phyloP scores from a whole-genome alignment of 805 yeast genomes.

The Cyberlindnera samutprakarnensis region DNA sequence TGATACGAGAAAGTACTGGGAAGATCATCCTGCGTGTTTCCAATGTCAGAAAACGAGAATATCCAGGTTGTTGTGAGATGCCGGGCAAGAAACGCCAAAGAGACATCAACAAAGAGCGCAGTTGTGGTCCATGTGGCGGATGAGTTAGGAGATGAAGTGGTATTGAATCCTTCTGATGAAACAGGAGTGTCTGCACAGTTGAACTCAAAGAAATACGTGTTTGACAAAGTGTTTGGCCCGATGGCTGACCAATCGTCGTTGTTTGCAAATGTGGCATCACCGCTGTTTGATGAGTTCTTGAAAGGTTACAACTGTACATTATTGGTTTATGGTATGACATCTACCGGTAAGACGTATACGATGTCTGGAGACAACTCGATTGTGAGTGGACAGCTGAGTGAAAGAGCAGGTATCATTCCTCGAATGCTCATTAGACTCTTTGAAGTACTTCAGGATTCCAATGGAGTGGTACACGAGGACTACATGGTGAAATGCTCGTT shows the following conservation, averaged over 20 bases:
- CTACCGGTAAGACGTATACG: slow-evolving; percentile 80
- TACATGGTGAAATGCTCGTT: slow-evolving; percentile 70
- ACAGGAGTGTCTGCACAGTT: slow-evolving; percentile 32
- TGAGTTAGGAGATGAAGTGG: slow-evolving; percentile 39
- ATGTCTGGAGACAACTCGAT: slow-evolving; percentile 60
- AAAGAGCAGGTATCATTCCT: slow-evolving; percentile 63
- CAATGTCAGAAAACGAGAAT: slow-evolving; percentile 33
- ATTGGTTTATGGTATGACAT: slow-evolving; percentile 88
- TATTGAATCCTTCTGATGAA: slow-evolving; percentile 35
- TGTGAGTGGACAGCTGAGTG: slow-evolving; percentile 27
- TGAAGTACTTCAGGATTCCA: slow-evolving; percentile 33
- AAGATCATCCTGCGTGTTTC: too few relatives aligned
- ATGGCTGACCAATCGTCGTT: slow-evolving; percentile 65
- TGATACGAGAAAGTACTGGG: too few relatives aligned
- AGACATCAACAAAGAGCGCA: slow-evolving; percentile 48
- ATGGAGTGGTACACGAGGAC: slow-evolving; percentile 30
- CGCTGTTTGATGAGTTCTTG: slow-evolving; percentile 58
- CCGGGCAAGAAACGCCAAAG: slow-evolving; percentile 53
- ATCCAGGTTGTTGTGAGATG: slow-evolving; percentile 60
- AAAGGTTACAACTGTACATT: slow-evolving; percentile 76
- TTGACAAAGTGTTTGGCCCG: slow-evolving; percentile 81
- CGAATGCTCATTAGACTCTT: slow-evolving; percentile 52
- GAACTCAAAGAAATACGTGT: slow-evolving; percentile 51
- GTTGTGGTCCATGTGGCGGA: slow-evolving; percentile 51
- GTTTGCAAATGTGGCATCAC: slow-evolving; percentile 60